phyloP scores from a whole-genome alignment of 1,284 basidiomycete species.

The Rhodotorula sp. region DNA sequence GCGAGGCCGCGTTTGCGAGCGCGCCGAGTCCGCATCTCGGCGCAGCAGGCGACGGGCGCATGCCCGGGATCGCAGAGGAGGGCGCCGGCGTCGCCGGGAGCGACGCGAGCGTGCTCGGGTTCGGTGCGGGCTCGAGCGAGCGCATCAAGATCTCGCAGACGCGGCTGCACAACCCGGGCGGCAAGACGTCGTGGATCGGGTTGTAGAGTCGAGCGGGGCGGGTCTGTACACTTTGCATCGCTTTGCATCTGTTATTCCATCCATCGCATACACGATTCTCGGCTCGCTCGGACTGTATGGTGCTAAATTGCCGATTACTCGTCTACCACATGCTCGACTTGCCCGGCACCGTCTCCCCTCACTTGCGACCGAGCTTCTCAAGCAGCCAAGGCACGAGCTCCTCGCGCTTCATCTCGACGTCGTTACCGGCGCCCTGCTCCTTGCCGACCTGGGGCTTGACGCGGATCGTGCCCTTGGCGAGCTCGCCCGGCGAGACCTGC shows the following conservation, averaged over 20 bases:
- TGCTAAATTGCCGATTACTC: not conserved
- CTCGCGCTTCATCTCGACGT: conserved; percentile 35
- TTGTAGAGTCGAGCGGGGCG: conserved; percentile 52
- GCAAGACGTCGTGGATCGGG: conserved; percentile 89
- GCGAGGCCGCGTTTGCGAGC: conserved; percentile 34
- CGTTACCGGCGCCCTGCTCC: conserved; percentile 40
- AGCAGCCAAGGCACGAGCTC: conserved; percentile 37
- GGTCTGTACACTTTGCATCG: not conserved
- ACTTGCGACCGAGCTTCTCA: conserved; percentile 29
- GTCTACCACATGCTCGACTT: not conserved
- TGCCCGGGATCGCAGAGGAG: conserved; percentile 34
- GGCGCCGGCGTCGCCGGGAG: not conserved
- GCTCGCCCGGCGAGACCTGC: conserved; percentile 83
- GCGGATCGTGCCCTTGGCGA: conserved; percentile 76
- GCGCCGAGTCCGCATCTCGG: conserved; percentile 39
- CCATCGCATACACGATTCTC: not conserved
- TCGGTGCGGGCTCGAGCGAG: conserved; percentile 34
- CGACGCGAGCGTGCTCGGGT: not conserved
- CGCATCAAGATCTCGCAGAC: conserved; percentile 89
- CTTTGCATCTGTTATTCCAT: not conserved
- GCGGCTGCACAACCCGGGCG: conserved; percentile 82
- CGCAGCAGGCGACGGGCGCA: conserved; percentile 19
- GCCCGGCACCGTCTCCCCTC: not conserved
- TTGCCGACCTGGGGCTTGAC: conserved; percentile 92
- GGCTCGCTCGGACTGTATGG: not conserved